A percentile compares a stretch with the other conserved stretches of the same genome.
Evolutionary conservation across 2,329 filamentous ascomycete genomes (phyloP).

Genomic region (Raffaelea ambrosiae): DNA sequence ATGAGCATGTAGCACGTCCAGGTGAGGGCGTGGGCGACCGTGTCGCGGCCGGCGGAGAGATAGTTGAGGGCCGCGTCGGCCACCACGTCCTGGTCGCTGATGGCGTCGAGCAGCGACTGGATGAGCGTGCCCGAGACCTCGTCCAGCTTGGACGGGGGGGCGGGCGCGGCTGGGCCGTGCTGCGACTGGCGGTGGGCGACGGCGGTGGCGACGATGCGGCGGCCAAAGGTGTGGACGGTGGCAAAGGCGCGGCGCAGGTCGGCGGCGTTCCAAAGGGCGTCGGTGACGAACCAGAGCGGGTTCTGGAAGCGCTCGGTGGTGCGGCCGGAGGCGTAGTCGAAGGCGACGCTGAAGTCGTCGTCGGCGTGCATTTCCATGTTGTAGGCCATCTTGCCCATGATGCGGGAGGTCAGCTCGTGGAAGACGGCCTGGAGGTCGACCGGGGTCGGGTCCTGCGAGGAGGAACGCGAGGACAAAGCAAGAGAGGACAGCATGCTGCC

Average conservation of each 20-base stretch:
- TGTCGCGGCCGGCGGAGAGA: slow-evolving; percentile 56
- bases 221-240: slow-evolving; percentile 46
- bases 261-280: slow-evolving; percentile 23
- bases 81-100: slow-evolving; percentile 46
- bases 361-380: slow-evolving; percentile 58
- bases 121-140: slow-evolving; percentile 48
- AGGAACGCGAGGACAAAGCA: too few relatives aligned
- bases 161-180: neutral
- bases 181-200: slow-evolving; percentile 25
- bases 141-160: slow-evolving; percentile 19
- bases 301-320: slow-evolving; percentile 58
- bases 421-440: slow-evolving; percentile 53
- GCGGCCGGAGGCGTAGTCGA: slow-evolving; percentile 52
- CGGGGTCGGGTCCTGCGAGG: slow-evolving; percentile 14
- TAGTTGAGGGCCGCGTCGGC: slow-evolving; percentile 59
- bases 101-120: slow-evolving; percentile 48
- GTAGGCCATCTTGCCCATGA: slow-evolving; percentile 63
- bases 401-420: slow-evolving; percentile 54
- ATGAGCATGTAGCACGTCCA: slow-evolving; percentile 57
- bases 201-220: slow-evolving; percentile 47
- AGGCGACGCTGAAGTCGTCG: slow-evolving; percentile 51
- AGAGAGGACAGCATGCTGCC: too few relatives aligned
- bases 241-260: slow-evolving; percentile 30
- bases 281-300: slow-evolving; percentile 52
- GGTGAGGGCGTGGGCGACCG: slow-evolving; percentile 55